phyloP scores from a whole-genome alignment of 176 grass and related monocot genomes.

The Cenchrus americanus region DNA sequence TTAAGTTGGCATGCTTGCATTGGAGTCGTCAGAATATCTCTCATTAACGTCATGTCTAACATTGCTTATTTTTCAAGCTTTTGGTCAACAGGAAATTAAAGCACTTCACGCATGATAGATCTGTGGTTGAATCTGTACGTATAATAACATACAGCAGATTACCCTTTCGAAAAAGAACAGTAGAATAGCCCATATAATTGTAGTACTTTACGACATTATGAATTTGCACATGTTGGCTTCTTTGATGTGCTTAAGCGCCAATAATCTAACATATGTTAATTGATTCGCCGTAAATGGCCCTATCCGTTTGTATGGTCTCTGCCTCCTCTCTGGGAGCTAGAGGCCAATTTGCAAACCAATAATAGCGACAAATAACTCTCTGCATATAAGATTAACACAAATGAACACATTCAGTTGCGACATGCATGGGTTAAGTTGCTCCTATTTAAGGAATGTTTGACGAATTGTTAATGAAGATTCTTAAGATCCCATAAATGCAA shows the following conservation, averaged over 20 bases:
- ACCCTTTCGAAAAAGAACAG: neutral
- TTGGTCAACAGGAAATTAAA: constrained; percentile 3
- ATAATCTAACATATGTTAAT: constrained; percentile 6
- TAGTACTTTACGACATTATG: constrained; percentile 6
- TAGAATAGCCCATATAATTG: neutral
- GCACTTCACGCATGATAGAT: neutral
- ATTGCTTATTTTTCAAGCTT: neutral
- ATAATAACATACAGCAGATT: neutral
- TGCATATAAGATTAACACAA: neutral
- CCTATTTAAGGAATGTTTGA: neutral
- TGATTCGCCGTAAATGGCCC: constrained; percentile 33
- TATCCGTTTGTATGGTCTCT: neutral
- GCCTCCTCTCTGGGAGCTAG: constrained; percentile 6
- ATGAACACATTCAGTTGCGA: neutral
- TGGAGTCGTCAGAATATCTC: constrained; percentile 1
- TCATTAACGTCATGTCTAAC: neutral
- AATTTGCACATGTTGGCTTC: constrained; percentile 21
- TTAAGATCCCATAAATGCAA: neutral
- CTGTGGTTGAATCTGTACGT: neutral
- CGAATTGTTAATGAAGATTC: neutral
- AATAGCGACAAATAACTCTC: neutral
- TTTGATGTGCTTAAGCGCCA: neutral
- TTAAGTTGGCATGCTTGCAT: constrained; percentile 3
- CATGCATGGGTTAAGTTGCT: too few relatives aligned
- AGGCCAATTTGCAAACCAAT: constrained; percentile 6